Conservation (phyloP, 805 yeast species). For the Ogataea trehalophila region DNA sequence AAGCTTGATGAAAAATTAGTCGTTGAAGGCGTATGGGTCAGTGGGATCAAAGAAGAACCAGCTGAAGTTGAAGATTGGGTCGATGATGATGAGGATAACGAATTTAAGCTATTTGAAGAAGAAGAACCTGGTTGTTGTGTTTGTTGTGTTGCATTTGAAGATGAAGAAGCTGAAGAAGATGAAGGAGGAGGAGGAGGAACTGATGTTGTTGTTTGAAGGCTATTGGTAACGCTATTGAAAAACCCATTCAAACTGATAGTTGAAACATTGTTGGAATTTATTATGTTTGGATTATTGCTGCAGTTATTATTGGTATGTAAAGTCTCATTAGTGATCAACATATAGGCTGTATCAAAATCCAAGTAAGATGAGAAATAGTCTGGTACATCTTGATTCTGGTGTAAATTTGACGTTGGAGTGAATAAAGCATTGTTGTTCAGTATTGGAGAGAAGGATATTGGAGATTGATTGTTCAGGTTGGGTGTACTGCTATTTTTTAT, state of each 20-base stretch:
- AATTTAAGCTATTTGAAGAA: conserved; percentile 2
- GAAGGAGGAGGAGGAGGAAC: not conserved
- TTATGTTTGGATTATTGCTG: conserved; percentile 4
- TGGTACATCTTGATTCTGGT: not conserved
- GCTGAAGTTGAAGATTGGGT: not conserved
- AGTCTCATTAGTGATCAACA: conserved; percentile 25
- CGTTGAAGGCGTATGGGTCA: conserved; percentile 5
- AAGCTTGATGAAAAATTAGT: conserved; percentile 4
- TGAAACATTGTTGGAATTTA: not conserved
- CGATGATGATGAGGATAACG: not conserved
- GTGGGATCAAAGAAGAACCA: conserved; percentile 6
- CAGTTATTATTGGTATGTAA: conserved; percentile 1
- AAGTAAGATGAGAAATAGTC: conserved; percentile 23
- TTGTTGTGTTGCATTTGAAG: not conserved
- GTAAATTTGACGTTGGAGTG: not conserved
- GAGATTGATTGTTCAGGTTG: not conserved
- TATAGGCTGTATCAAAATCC: conserved; percentile 34
- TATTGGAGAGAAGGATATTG: not conserved
- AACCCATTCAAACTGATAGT: no score
- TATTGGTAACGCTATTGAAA: no score
- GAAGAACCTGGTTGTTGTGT: not conserved
- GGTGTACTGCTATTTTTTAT: not conserved
- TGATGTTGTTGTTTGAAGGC: conserved; percentile 6
- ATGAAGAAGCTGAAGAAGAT: no score
- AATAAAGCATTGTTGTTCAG: not conserved